A percentile compares a stretch with the other conserved stretches of the same genome.
Evolutionary conservation across 495 filamentous ascomycete species (phyloP).

Genomic region (Penicillium psychrofluorescens): DNA sequence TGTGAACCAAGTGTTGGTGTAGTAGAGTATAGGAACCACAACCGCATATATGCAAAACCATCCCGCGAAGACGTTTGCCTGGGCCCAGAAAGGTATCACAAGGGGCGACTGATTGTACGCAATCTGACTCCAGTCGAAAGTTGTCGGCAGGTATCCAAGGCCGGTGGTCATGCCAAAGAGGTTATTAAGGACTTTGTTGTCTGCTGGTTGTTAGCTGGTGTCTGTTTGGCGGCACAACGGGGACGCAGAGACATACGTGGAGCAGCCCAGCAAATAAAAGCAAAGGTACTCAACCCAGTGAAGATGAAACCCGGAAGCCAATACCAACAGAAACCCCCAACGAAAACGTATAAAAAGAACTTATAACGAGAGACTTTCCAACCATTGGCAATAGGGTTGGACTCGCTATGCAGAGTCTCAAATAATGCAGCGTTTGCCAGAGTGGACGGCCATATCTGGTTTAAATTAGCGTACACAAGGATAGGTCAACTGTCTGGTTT

Average conservation of each 20-base stretch:
- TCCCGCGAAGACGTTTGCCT: conserved; percentile 48
- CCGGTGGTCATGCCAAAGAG: conserved; percentile 75
- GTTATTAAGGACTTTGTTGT: conserved; percentile 70
- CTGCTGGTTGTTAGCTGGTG: conserved; percentile 30
- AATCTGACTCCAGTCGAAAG: conserved; percentile 66
- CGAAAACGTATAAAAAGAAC: conserved; percentile 49
- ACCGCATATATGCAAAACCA: conserved; percentile 30
- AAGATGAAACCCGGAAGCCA: conserved; percentile 70
- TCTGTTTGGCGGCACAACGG: not conserved
- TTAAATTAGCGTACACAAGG: not conserved
- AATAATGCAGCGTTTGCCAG: conserved; percentile 34
- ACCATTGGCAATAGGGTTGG: conserved; percentile 40
- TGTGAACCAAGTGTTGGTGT: conserved; percentile 32
- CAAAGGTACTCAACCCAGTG: conserved; percentile 81
- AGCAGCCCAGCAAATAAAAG: conserved; percentile 77
- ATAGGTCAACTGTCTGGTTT: no score
- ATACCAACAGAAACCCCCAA: conserved; percentile 60
- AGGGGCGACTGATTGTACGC: conserved; percentile 33
- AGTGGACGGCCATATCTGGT: conserved; percentile 22
- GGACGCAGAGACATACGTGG: not conserved
- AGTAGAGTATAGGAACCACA: conserved; percentile 26
- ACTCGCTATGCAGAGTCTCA: conserved; percentile 26
- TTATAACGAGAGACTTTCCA: conserved; percentile 54
- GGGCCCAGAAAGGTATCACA: conserved; percentile 32
- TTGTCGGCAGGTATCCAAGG: conserved; percentile 72